Conservation (phyloP, 2,329 filamentous ascomycete genomes). For the Hymenoscyphus fraxineus region DNA sequence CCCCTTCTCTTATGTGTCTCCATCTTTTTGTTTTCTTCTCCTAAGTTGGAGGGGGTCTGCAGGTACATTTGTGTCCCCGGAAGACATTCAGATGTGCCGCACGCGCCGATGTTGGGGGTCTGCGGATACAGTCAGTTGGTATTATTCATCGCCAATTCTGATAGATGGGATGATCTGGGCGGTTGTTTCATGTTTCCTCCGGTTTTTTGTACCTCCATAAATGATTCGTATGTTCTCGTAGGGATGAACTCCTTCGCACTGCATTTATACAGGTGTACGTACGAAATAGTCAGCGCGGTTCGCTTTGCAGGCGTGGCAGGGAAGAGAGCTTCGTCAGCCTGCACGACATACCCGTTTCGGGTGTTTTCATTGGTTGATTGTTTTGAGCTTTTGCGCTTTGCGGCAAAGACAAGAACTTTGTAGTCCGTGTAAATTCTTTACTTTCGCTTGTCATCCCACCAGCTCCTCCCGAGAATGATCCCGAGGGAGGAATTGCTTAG, state of each 20-base stretch:
- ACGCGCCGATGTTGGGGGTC: neutral
- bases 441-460: neutral
- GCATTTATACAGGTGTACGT: constrained; percentile 1
- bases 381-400: neutral
- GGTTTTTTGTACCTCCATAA: neutral
- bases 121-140: neutral
- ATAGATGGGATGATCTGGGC: constrained; percentile 1
- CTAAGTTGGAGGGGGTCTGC: neutral
- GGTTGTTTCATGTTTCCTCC: neutral
- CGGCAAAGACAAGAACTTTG: neutral
- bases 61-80: neutral
- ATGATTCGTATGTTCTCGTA: neutral
- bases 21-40: neutral
- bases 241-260: neutral
- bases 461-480: neutral
- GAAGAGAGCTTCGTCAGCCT: neutral
- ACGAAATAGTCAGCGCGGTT: neutral
- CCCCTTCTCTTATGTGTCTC: neutral
- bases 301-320: neutral
- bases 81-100: neutral
- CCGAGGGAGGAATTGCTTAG: neutral
- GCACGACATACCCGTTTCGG: neutral
- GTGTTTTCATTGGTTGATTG: neutral
- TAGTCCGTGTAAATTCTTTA: neutral
- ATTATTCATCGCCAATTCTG: neutral